These are phyloP conservation scores for Tetradesmus obliquus DNA, from an alignment of 139 green algal genomes.

Conservation along the genomic window DNA sequence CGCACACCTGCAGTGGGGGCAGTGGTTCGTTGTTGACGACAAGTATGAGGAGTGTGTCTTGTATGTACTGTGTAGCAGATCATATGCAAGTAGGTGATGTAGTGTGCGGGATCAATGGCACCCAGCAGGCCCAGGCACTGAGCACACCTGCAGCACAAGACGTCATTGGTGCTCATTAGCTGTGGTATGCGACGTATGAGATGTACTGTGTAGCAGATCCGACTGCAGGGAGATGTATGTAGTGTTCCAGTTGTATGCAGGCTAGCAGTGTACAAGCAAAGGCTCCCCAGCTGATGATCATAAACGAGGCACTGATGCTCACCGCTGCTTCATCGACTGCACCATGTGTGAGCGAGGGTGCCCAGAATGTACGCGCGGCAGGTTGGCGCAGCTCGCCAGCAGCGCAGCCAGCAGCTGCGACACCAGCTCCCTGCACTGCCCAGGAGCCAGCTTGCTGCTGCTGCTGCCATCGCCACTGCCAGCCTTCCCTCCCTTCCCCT, in stretches of 20 bases:
- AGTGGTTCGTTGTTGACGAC: background rate
- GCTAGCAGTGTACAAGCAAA: too few species aligned
- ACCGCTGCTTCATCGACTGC: constrained; percentile 47
- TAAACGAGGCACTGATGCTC: background rate
- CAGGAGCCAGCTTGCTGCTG: background rate
- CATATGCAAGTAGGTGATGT: too few species aligned
- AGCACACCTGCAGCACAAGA: constrained; percentile 63
- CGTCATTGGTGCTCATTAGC: too few species aligned
- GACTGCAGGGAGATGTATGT: too few species aligned
- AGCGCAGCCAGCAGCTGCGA: constrained; percentile 68
- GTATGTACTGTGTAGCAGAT: too few species aligned
- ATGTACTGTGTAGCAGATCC: too few species aligned
- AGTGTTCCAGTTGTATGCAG: too few species aligned
- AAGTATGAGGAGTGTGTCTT: background rate
- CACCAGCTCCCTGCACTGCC: constrained; percentile 53
- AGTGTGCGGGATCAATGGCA: constrained; percentile 78
- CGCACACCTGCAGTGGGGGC: constrained; percentile 63
- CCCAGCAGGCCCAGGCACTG: constrained; percentile 88
- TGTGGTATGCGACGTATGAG: too few species aligned
- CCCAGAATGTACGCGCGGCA: constrained; percentile 24
- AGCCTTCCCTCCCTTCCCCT: background rate
- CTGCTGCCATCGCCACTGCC: background rate
- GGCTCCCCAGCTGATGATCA: too few species aligned
- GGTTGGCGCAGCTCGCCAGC: constrained; percentile 78
- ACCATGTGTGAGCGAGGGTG: constrained; percentile 33